These are phyloP conservation scores for Botrytis medusae DNA, from an alignment of 2,329 filamentous ascomycete species.

Conservation along the genomic window DNA sequence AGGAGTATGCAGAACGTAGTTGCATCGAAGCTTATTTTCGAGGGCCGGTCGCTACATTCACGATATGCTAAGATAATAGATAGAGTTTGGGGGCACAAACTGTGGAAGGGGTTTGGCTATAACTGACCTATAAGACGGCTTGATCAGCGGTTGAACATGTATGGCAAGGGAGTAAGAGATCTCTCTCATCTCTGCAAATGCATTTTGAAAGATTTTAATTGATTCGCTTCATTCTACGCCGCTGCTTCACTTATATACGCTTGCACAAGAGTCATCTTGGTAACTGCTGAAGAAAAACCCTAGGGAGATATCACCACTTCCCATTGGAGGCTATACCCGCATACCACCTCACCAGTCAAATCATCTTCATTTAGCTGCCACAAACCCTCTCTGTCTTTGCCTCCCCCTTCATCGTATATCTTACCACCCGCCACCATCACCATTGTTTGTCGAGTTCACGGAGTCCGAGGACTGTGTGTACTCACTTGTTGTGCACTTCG, in stretches of 20 bases:
- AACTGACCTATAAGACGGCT: background rate
- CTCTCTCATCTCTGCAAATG: background rate
- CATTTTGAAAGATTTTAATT: background rate
- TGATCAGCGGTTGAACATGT: background rate
- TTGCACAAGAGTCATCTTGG: conserved; percentile 2
- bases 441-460: background rate
- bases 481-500: background rate
- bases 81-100: background rate
- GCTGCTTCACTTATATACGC: background rate
- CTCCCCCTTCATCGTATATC: conserved; percentile 5
- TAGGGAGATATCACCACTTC: background rate
- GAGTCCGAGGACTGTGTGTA: background rate
- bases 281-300: conserved; percentile 9
- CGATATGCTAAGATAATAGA: conserved; percentile 4
- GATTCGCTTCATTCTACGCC: conserved; percentile 3
- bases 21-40: background rate
- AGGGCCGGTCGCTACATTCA: background rate
- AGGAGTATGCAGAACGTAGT: conserved; percentile 7
- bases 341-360: background rate
- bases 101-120: background rate
- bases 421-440: background rate
- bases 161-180: background rate
- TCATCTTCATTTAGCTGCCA: background rate
- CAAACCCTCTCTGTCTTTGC: background rate
- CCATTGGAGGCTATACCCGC: background rate